Evolutionary conservation across 768 basidiomycete genomes (phyloP), one percentile per base, ranked within the genome.

Genomic region (Amanita phalloides): DNA sequence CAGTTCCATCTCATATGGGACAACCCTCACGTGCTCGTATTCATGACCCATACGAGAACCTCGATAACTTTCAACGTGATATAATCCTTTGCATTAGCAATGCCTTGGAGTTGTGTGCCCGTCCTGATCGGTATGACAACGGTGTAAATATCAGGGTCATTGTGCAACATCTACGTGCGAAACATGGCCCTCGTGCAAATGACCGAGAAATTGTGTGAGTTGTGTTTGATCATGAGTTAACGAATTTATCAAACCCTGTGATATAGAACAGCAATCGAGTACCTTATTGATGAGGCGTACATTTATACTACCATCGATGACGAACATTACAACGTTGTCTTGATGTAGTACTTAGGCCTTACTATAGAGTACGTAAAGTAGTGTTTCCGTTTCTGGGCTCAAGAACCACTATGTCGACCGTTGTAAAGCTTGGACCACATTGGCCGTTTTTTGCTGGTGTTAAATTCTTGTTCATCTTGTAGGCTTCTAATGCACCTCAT

Each of bases 381-480:
- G 8, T 6, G 1, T 44, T 14, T 14, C 5, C 21, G 26, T 14
- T 26, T 14, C n/a, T n/a, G 13, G 2, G 4, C 23, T 28, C 13
- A 13, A 20, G 17, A 30, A 13, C 45, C 17, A 10, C 39, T 14
- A 62, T 60, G 64, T 60, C 63, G 6, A 59, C 50, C 28, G 45
- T 61, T 28, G 60, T 60, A 20, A 57, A 59, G 50, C 45, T 65
- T 36, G 49, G 64, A 10, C 41, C 56, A 7, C 49, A 49, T 26
- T 81, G 79, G 78, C 67, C 60, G 36, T 76, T 76, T 5, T 74
- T 73, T 49, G 48, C 58, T 20, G 55, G 58, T 1, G 62, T 81
- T 41, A 65, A 64, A 26, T 62, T 71, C 54, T 60, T 84, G 9
- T 59, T 81, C 25, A 69, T 81, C 32, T 82, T 82, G 81, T 81